phyloP scores from a whole-genome alignment of 1,284 basidiomycete genomes.

The Ustilago crameri region DNA sequence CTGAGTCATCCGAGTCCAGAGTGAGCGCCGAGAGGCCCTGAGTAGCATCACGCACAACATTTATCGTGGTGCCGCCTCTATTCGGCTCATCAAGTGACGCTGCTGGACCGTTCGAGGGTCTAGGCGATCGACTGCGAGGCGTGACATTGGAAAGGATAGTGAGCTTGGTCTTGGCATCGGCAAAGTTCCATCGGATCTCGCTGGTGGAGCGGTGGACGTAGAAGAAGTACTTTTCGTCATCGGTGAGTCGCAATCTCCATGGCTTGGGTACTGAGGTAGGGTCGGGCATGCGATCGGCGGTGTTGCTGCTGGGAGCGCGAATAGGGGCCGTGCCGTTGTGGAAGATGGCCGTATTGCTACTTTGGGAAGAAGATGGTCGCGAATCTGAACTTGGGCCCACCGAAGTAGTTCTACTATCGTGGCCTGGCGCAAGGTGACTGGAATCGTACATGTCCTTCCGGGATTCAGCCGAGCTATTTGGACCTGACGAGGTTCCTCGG shows the following conservation, averaged over 20 bases:
- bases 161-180: slow-evolving; percentile 47
- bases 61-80: slow-evolving; percentile 8
- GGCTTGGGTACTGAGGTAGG: slow-evolving; percentile 41
- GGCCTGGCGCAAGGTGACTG: slow-evolving; percentile 77
- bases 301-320: slow-evolving; percentile 33
- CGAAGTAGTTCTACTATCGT: slow-evolving; percentile 24
- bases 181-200: slow-evolving; percentile 49
- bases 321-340: slow-evolving; percentile 29
- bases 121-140: slow-evolving; percentile 28
- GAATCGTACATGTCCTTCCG: slow-evolving; percentile 68
- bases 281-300: slow-evolving; percentile 43
- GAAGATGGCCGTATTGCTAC: slow-evolving; percentile 45
- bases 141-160: slow-evolving; percentile 42
- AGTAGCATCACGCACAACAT: slow-evolving; percentile 14
- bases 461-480: slow-evolving; percentile 28
- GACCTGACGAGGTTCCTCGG: slow-evolving; percentile 19
- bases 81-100: slow-evolving; percentile 3
- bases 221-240: slow-evolving; percentile 54
- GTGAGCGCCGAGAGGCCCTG: slow-evolving; percentile 23
- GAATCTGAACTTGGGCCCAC: slow-evolving; percentile 21
- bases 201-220: slow-evolving; percentile 42
- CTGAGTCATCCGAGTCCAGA: slow-evolving; percentile 49
- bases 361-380: slow-evolving; percentile 30
- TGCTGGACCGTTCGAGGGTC: slow-evolving; percentile 4
- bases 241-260: slow-evolving; percentile 46